A percentile compares a stretch with the other conserved stretches of the same genome.
Evolutionary conservation across 257 asterid genomes (phyloP).

Genomic region (Penstemon barbatus): DNA sequence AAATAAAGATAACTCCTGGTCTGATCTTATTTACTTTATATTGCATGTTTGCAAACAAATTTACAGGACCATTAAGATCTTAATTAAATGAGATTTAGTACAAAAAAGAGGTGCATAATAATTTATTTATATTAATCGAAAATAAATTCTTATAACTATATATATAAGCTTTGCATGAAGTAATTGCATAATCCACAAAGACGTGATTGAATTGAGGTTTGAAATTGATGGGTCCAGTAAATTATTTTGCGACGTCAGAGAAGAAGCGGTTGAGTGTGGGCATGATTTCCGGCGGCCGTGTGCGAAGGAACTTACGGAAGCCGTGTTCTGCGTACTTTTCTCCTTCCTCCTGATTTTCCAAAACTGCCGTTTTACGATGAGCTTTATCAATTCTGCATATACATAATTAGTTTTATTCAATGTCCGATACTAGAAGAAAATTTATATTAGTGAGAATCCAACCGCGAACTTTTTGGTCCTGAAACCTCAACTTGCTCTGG

Average conservation of each 20-base stretch:
- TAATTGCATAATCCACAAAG: background rate
- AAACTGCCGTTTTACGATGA: slow-evolving; percentile 49
- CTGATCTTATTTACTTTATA: too few species aligned
- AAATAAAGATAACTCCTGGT: too few species aligned
- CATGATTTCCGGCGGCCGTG: slow-evolving; percentile 85
- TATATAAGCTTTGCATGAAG: background rate
- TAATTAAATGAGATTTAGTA: background rate
- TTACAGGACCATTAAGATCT: background rate
- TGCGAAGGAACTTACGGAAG: slow-evolving; percentile 75
- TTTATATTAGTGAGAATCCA: too few species aligned
- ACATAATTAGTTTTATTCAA: background rate
- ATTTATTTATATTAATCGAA: background rate
- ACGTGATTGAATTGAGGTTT: background rate
- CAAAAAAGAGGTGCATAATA: background rate
- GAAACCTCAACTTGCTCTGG: too few species aligned
- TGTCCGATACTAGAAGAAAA: too few species aligned
- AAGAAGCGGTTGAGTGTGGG: slow-evolving; percentile 82
- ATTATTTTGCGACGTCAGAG: slow-evolving; percentile 27
- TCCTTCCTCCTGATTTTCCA: slow-evolving; percentile 80
- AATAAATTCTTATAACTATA: background rate
- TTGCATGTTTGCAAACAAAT: background rate
- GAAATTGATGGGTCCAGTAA: too few species aligned
- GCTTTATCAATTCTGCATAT: slow-evolving; percentile 58
- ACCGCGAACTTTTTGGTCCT: too few species aligned
- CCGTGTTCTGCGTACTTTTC: slow-evolving; percentile 63